These are phyloP conservation scores for Kodamaea arcana DNA, from an alignment of 1,139 yeast genomes.

Conservation along the genomic window DNA sequence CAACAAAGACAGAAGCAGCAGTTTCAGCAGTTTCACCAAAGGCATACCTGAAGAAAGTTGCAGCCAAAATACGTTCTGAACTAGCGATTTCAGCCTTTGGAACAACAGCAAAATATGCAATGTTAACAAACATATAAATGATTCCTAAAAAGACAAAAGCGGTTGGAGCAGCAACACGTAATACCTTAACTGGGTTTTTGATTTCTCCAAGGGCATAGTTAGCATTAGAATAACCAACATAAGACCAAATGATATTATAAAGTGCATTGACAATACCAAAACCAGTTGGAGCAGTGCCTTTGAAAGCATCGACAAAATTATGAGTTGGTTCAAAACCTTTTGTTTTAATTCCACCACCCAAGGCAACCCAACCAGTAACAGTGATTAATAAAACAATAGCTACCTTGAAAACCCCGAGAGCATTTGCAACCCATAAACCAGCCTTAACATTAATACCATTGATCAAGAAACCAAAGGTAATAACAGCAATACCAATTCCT, in stretches of 20 bases:
- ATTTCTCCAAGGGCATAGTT: slow-evolving; percentile 81
- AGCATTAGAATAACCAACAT: slow-evolving; percentile 70
- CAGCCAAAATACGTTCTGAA: slow-evolving; percentile 46
- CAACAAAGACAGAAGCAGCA: slow-evolving; percentile 48
- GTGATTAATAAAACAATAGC: slow-evolving; percentile 64
- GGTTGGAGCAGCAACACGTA: slow-evolving; percentile 42
- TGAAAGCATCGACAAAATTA: slow-evolving; percentile 60
- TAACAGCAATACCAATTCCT: slow-evolving; percentile 70
- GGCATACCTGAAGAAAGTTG: slow-evolving; percentile 43
- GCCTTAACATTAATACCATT: slow-evolving; percentile 60
- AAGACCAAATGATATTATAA: slow-evolving; percentile 80
- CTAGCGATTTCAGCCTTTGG: slow-evolving; percentile 41
- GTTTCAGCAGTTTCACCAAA: slow-evolving; percentile 44
- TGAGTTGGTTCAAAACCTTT: slow-evolving; percentile 49
- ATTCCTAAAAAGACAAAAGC: slow-evolving; percentile 61
- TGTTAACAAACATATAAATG: slow-evolving; percentile 61
- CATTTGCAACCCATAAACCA: slow-evolving; percentile 66
- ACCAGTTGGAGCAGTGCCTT: slow-evolving; percentile 58
- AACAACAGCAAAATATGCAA: slow-evolving; percentile 56
- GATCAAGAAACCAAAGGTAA: slow-evolving; percentile 65
- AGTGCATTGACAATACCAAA: slow-evolving; percentile 75
- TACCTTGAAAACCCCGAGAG: slow-evolving; percentile 68
- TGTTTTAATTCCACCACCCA: slow-evolving; percentile 62
- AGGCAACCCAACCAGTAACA: slow-evolving; percentile 78
- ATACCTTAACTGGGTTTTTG: slow-evolving; percentile 46